Evolutionary conservation across 805 yeast genomes (phyloP), one percentile per base, ranked within the genome.

Genomic region (Kluyveromyces dobzhanskii): DNA sequence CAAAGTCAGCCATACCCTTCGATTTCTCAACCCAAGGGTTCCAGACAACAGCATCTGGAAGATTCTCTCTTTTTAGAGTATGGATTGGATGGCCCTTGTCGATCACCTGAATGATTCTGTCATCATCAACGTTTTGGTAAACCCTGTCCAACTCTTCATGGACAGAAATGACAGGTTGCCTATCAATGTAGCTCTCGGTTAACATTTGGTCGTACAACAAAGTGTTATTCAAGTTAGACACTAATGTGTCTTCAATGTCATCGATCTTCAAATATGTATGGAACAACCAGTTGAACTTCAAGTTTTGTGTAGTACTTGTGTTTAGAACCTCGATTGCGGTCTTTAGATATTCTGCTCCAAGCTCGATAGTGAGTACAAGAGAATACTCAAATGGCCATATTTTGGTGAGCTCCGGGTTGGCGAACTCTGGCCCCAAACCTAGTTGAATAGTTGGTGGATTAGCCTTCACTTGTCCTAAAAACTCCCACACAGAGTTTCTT

Each of bases 11-110:
- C 90, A 92, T 85, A 2, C 81, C 79, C 17, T 65, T 68, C n/a
- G 92, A 75, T 59, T 83, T 85, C 41, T 81, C 72, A 48, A 75
- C 68, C 98, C 97, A 92, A 27, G 98, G 98, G 62, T 92, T 92
- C 98, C 98, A 92, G 40, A 92, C 97, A 35, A 92, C 97, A 26
- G 73, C 65, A 47, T 77, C 83, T 25, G 68, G 71, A 30, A 85
- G 66, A 50, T 80, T 80, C 12, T 64, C 64, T 54, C 94, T 71
- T 39, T 73, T 67, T 26, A 90, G 61, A 30, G 83, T 78, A 57
- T 80, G 81, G 35, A 77, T 59, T 6, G 85, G 88, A 46, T 76
- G 71, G 33, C 90, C 92, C 40, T 72, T 70, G 43, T 76, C 79
- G 35, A 80, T 76, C 38, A 88, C 78, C 54, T 81, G 86, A 29